Evolutionary conservation across 306 rosid genomes (phyloP).

Genomic region (Medicago lupulina): DNA sequence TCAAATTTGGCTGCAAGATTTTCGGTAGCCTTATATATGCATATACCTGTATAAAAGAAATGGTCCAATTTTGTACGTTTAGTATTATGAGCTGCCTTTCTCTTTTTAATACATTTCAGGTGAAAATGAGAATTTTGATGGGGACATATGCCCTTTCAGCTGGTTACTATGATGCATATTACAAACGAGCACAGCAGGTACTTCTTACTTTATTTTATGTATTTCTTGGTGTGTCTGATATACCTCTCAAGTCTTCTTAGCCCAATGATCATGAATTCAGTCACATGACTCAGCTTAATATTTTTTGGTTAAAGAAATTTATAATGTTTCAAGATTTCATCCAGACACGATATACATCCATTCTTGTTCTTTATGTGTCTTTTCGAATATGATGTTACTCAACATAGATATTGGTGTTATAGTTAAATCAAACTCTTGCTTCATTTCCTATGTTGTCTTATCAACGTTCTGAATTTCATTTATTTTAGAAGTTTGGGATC

Average conservation of each 20-base stretch:
- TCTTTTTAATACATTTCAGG: constrained; percentile 57
- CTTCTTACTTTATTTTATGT: constrained; percentile 19
- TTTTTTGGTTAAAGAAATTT: constrained; percentile 29
- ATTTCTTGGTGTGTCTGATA: constrained; percentile 27
- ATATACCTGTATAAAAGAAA: constrained; percentile 7
- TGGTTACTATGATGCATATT: constrained; percentile 97
- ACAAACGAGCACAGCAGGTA: constrained; percentile 99
- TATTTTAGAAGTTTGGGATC: constrained; percentile 25
- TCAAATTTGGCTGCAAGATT: constrained; percentile 27
- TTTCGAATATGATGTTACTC: constrained; percentile 2
- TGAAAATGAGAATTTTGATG: constrained; percentile 93
- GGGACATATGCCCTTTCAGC: constrained; percentile 99
- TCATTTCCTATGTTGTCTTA: constrained; percentile 12
- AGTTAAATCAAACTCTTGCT: constrained; percentile 11
- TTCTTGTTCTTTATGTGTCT: constrained; percentile 2
- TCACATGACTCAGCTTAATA: constrained; percentile 22
- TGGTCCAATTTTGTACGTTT: constrained; percentile 23
- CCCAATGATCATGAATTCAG: constrained; percentile 34
- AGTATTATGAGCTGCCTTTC: constrained; percentile 1
- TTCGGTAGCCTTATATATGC: constrained; percentile 13
- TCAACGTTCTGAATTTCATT: constrained; percentile 26
- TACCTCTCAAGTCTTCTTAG: constrained; percentile 9
- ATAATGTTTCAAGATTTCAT: constrained; percentile 1
- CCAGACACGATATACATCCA: background rate
- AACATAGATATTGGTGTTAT: constrained; percentile 11